Evolutionary conservation across 2,329 filamentous ascomycete genomes (phyloP), one percentile per base, ranked within the genome.

Genomic region (Thielaviopsis ethacetica): DNA sequence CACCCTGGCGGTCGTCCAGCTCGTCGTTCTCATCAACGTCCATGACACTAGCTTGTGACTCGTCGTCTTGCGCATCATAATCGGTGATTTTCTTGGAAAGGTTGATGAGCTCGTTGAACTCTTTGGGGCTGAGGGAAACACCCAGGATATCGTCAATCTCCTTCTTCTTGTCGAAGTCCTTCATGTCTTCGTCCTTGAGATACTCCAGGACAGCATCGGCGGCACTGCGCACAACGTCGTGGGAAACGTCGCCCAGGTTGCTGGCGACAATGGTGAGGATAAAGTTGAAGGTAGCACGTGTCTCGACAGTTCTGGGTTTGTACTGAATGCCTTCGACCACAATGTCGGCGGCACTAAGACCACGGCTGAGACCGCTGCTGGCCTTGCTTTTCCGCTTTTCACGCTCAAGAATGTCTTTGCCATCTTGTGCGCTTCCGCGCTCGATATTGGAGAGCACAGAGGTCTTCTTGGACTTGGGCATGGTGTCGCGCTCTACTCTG

Each of bases 51-150:
- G 53, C 49, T 59, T 59, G 57, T 22, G 57, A 57, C 60, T 90
- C 84, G 64, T 95, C 91, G 64, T 97, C 91, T 69, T 97, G 90
- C 47, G 88, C 88, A 71, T 97, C 88, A 71, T 97, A 98, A 70
- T 98, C 93, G 55, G 93, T 98, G 63, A 98, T 95, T 73, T 98
- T 98, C 76, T 98, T 98, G 63, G 91, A 89, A 51, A 98, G 75
- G 68, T 96, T 98, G 59, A 97, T 84, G 64, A 98, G 74, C 73
- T 97, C 91, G 68, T 97, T 97, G 75, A 97, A 98, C 69, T 95
- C 85, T 68, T 96, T 95, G 1, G 88, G 81, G 54, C 79, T 84
- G 75, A 96, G 81, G 0, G 83, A 83, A 41, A 80, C 80, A n/a
- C 91, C 93, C 50, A 98, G 72, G 61, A 97, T 83, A 64, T 97